Conservation (phyloP, 2,329 filamentous ascomycete genomes). For the Fusarium pseudocircinatum region DNA sequence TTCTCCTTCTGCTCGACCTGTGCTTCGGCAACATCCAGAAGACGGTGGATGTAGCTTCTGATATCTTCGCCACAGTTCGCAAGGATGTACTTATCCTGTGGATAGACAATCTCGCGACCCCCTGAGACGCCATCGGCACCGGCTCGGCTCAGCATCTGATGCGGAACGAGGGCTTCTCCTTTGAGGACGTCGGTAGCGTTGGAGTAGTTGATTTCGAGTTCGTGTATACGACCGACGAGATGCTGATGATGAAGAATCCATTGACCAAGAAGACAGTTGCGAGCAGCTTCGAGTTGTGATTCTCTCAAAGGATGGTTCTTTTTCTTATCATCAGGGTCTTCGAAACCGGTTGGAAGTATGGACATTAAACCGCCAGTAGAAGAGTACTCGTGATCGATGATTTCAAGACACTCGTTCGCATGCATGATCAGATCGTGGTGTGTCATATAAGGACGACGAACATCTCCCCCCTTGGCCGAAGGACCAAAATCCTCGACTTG, state of each 20-base stretch:
- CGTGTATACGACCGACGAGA: slow-evolving; percentile 64
- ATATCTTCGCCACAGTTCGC: slow-evolving; percentile 65
- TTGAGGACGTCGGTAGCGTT: slow-evolving; percentile 61
- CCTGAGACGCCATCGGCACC: slow-evolving; percentile 61
- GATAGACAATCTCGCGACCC: slow-evolving; percentile 62
- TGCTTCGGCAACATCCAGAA: slow-evolving; percentile 59
- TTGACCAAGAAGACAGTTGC: slow-evolving; percentile 65
- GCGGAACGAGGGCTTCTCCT: slow-evolving; percentile 60
- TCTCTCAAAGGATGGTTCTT: slow-evolving; percentile 30
- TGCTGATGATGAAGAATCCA: slow-evolving; percentile 64
- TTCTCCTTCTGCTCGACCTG: slow-evolving; percentile 49
- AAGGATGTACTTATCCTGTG: slow-evolving; percentile 66
- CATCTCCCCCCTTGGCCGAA: slow-evolving; percentile 21
- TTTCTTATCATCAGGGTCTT: slow-evolving; percentile 38
- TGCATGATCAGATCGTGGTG: slow-evolving; percentile 64
- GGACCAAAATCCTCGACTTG: slow-evolving; percentile 34
- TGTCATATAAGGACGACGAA: slow-evolving; percentile 53
- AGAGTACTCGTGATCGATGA: slow-evolving; percentile 67
- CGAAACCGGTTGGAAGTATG: slow-evolving; percentile 57
- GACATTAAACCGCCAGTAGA: slow-evolving; percentile 65
- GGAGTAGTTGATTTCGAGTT: slow-evolving; percentile 64
- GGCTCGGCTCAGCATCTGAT: slow-evolving; percentile 61
- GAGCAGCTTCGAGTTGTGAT: slow-evolving; percentile 54
- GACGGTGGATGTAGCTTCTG: slow-evolving; percentile 55
- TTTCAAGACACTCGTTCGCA: slow-evolving; percentile 68